phyloP scores from a whole-genome alignment of 805 yeast genomes.

The Jamesozyma spencerorum region DNA sequence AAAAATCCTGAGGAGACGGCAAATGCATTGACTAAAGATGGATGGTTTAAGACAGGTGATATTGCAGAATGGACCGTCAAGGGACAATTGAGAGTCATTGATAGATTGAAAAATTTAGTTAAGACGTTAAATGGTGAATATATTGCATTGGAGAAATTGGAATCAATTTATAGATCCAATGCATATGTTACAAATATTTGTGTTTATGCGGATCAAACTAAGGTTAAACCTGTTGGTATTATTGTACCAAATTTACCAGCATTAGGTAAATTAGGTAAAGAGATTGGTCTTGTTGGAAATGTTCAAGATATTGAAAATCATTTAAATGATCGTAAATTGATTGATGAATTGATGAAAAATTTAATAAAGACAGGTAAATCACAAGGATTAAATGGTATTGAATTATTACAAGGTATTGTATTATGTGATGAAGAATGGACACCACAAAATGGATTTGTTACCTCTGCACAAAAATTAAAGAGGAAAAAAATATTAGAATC shows the following conservation, averaged over 20 bases:
- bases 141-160: slow-evolving; percentile 91
- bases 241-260: slow-evolving; percentile 70
- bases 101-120: slow-evolving; percentile 90
- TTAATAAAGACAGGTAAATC: slow-evolving; percentile 66
- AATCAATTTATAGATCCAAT: slow-evolving; percentile 81
- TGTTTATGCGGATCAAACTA: slow-evolving; percentile 81
- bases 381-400: slow-evolving; percentile 80
- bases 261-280: slow-evolving; percentile 50
- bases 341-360: slow-evolving; percentile 44
- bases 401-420: slow-evolving; percentile 69
- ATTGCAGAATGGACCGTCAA: slow-evolving; percentile 83
- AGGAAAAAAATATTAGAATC: slow-evolving; percentile 76
- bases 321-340: slow-evolving; percentile 49
- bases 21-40: slow-evolving; percentile 66
- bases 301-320: slow-evolving; percentile 40
- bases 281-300: slow-evolving; percentile 37
- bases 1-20: slow-evolving; percentile 74
- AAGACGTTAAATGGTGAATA: slow-evolving; percentile 96
- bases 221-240: slow-evolving; percentile 88
- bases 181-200: slow-evolving; percentile 70
- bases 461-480: slow-evolving; percentile 93
- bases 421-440: slow-evolving; percentile 92
- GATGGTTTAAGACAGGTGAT: slow-evolving; percentile 96
- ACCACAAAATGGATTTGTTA: slow-evolving; percentile 87
- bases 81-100: slow-evolving; percentile 78